Evolutionary conservation across 108 stramenopile genomes (phyloP).

Genomic region (Epipyxis sp.): DNA sequence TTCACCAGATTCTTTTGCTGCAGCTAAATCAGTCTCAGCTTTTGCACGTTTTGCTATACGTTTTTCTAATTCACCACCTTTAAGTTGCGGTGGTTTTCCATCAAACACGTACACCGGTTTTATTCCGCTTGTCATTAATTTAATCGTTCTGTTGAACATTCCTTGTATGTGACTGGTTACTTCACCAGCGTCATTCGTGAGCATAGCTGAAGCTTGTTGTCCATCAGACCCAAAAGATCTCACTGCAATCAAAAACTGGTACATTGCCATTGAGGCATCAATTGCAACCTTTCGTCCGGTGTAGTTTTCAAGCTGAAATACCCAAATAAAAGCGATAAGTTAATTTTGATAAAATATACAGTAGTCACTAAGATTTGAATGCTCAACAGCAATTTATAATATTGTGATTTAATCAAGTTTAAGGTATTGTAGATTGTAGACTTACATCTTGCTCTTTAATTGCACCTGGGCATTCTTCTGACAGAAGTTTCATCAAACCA

Average conservation of each 20-base stretch:
- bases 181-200: slow-evolving; percentile 64
- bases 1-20: slow-evolving; percentile 75
- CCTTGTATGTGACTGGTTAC: slow-evolving; percentile 94
- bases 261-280: slow-evolving; percentile 97
- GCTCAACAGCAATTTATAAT: neutral
- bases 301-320: slow-evolving; percentile 69
- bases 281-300: slow-evolving; percentile 94
- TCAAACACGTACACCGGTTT: slow-evolving; percentile 95
- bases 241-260: slow-evolving; percentile 86
- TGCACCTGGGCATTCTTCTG: slow-evolving; percentile 86
- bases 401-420: neutral
- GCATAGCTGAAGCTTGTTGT: slow-evolving; percentile 37
- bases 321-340: neutral
- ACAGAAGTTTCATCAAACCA: slow-evolving; percentile 86
- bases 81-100: slow-evolving; percentile 93
- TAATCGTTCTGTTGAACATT: slow-evolving; percentile 96
- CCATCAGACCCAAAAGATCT: neutral
- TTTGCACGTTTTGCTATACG: slow-evolving; percentile 82
- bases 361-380: slow-evolving; percentile 17
- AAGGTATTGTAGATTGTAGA: neutral
- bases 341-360: too few species aligned
- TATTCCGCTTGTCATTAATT: slow-evolving; percentile 83
- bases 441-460: neutral
- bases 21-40: slow-evolving; percentile 61
- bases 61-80: slow-evolving; percentile 85